Base-by-base conservation (phyloP, 805 yeast genomes). In the Candida cerambycidarum region DNA sequence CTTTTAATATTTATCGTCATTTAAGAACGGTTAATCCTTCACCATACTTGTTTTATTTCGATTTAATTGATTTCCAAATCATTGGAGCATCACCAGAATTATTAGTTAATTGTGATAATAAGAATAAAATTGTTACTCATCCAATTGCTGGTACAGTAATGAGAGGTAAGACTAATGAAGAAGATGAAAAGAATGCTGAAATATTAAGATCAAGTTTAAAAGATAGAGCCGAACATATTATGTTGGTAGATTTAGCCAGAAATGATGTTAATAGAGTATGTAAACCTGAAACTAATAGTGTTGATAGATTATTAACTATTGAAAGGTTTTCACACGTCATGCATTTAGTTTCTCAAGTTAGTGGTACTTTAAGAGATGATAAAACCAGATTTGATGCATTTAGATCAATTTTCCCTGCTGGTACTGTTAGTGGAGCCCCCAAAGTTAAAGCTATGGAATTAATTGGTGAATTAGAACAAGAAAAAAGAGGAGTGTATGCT, bases 391-490 rank as follows among this genome's bases (percentile, higher is more conserved):
- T 93, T 59, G 99, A 93, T 69, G 99, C 99, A 0, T 89, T 93
- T 68, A 79, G 99, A 62, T 89, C 97, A 2, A 88, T 93, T 42
- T 93, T 93, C 81, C 99, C 99, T 15, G 99, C 99, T 1, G 99
- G 99, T 33, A 93, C 99, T 1, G 98, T 92, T 10, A 83, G 95
- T 43, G 99, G 99, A 30, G 98, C 99, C 2, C 99, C 99, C 43
- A 93, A 93, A 65, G 95, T 93, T 32, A 81, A 79, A 55, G 99
- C 99, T 8, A 93, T 93, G 98, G 95, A 90, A 64, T 72, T 93
- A 33, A 89, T 93, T 54, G 85, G 86, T 14, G 95, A 88, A 61
- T 69, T 92, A 37, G 99, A 93, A 61, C 76, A 79, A 47, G 98
- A 92, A 60, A 88, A 89, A 58, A 76, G 99, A 59, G 99, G 98